Evolutionary conservation across 805 yeast species (phyloP).

Genomic region (Kluyveromyces dobzhanskii): DNA sequence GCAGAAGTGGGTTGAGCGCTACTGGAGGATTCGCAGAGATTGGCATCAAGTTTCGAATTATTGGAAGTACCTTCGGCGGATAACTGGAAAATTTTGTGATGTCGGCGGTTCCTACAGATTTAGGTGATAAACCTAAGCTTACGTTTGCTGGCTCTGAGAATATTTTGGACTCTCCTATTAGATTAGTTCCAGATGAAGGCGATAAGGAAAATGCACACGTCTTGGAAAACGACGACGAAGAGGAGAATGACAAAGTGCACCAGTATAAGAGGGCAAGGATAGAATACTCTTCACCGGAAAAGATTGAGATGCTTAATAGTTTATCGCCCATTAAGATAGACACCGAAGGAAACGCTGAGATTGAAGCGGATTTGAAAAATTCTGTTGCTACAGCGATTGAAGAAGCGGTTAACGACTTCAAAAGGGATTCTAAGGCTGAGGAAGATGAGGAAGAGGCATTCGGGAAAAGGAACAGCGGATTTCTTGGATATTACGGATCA

Average conservation of each 20-base stretch:
- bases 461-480: background rate
- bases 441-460: background rate
- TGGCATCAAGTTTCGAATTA: too few relatives aligned
- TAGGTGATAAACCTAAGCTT: too few relatives aligned
- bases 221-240: slow-evolving; percentile 9
- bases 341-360: background rate
- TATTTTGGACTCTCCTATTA: slow-evolving; percentile 14
- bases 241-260: slow-evolving; percentile 1
- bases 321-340: slow-evolving; percentile 1
- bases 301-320: slow-evolving; percentile 3
- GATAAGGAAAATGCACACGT: slow-evolving; percentile 4
- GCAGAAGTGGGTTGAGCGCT: too few relatives aligned
- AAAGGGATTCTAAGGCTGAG: background rate
- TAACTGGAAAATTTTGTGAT: too few relatives aligned
- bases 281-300: slow-evolving; percentile 3
- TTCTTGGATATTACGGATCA: background rate
- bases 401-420: background rate
- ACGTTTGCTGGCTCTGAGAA: slow-evolving; percentile 3
- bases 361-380: background rate
- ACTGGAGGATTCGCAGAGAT: too few relatives aligned
- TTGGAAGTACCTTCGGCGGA: too few relatives aligned
- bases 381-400: background rate
- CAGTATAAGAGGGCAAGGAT: background rate
- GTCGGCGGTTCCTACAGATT: too few relatives aligned
- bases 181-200: slow-evolving; percentile 2